These are phyloP conservation scores for Sphaerulina vaccinii DNA, from an alignment of 2,329 filamentous ascomycete species.

Conservation along the genomic window DNA sequence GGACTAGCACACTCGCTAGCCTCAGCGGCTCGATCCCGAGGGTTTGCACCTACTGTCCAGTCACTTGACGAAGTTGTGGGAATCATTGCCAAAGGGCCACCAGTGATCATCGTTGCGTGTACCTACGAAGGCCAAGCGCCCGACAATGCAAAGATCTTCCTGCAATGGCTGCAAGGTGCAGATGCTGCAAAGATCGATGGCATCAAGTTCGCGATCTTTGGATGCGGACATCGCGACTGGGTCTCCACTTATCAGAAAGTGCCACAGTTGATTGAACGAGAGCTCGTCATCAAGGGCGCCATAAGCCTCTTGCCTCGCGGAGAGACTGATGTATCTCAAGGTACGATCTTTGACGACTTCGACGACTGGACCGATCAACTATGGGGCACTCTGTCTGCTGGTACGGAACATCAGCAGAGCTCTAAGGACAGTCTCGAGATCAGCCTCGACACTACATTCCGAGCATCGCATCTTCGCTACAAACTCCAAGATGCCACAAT, in stretches of 20 bases:
- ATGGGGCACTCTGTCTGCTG: conserved; percentile 6
- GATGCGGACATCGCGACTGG: conserved; percentile 62
- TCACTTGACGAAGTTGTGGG: conserved; percentile 62
- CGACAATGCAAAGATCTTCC: conserved; percentile 69
- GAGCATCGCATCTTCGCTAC: conserved; percentile 54
- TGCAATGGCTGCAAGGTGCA: conserved; percentile 61
- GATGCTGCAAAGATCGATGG: conserved; percentile 43
- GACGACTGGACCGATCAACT: conserved; percentile 37
- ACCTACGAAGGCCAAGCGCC: conserved; percentile 74
- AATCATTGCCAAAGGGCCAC: conserved; percentile 58
- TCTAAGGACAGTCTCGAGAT: conserved; percentile 4
- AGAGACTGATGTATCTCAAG: conserved; percentile 39
- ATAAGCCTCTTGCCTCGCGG: conserved; percentile 36
- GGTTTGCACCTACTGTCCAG: conserved; percentile 58
- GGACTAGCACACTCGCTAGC: conserved; percentile 64
- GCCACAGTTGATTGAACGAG: conserved; percentile 61
- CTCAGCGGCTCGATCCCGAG: conserved; percentile 57
- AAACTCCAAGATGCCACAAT: conserved; percentile 62
- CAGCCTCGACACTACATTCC: conserved; percentile 4
- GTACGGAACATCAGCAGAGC: background rate
- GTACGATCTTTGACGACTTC: conserved; percentile 43
- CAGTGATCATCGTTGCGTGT: conserved; percentile 66
- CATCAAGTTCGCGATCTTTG: conserved; percentile 67
- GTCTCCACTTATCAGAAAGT: conserved; percentile 64
- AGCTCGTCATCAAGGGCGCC: conserved; percentile 54